Evolutionary conservation across 2,329 filamentous ascomycete genomes (phyloP).

Genomic region (Stagonosporopsis cucurbitacearum): DNA sequence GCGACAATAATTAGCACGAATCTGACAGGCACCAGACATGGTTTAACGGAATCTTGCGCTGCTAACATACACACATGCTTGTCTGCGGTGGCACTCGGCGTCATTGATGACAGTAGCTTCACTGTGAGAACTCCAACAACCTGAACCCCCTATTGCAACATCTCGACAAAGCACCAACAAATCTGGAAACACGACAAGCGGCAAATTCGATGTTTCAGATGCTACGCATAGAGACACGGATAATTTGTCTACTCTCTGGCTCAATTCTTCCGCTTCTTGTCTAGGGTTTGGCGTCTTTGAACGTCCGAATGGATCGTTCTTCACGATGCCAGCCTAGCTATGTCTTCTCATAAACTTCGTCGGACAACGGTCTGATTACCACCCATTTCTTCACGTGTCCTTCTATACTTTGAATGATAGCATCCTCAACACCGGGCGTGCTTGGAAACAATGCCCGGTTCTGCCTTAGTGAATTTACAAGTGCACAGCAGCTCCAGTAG

Average conservation of each 20-base stretch:
- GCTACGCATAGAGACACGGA: neutral
- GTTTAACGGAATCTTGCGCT: slow-evolving; percentile 4
- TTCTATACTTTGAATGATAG: neutral
- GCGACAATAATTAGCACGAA: neutral
- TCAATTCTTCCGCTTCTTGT: neutral
- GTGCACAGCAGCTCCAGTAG: neutral
- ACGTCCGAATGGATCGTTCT: neutral
- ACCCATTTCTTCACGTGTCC: neutral
- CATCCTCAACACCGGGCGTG: neutral
- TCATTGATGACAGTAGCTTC: slow-evolving; percentile 15
- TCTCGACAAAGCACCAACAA: neutral
- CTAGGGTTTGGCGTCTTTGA: neutral
- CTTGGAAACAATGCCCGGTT: neutral
- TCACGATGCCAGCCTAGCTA: neutral
- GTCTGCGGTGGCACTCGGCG: slow-evolving; percentile 12
- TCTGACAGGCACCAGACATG: slow-evolving; percentile 7
- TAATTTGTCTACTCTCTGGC: neutral
- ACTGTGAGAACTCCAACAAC: neutral
- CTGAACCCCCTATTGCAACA: slow-evolving; percentile 7
- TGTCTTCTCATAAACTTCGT: neutral
- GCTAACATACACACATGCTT: slow-evolving; percentile 1
- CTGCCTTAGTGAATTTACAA: slow-evolving; percentile 2
- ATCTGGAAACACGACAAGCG: neutral
- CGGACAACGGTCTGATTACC: neutral
- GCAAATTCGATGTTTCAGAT: neutral